Evolutionary conservation across 2,329 filamentous ascomycete species (phyloP).

Genomic region (Aureobasidium subglaciale): DNA sequence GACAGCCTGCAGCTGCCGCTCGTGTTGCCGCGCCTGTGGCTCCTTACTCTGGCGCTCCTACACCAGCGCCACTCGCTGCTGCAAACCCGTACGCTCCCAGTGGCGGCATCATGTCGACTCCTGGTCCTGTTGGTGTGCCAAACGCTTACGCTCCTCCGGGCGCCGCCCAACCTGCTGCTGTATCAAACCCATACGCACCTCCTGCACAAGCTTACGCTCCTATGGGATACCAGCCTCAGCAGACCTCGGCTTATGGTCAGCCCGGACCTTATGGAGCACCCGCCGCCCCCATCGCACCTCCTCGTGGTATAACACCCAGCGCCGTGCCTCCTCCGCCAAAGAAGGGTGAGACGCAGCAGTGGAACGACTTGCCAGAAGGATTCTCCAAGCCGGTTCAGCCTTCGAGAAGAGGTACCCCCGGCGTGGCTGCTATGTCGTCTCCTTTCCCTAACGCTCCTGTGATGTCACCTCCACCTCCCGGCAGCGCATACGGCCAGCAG

Average conservation of each 20-base stretch:
- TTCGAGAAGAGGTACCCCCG: conserved; percentile 67
- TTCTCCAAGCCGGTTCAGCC: conserved; percentile 61
- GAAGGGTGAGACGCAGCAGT: conserved; percentile 66
- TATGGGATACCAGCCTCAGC: conserved; percentile 46
- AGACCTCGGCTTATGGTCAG: conserved; percentile 16
- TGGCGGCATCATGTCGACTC: conserved; percentile 15
- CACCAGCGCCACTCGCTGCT: conserved; percentile 18
- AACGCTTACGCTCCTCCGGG: conserved; percentile 20
- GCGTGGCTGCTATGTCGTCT: conserved; percentile 57
- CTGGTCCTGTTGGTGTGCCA: conserved; percentile 23
- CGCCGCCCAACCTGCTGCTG: conserved; percentile 35
- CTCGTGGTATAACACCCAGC: conserved; percentile 58
- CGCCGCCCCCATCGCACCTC: conserved; percentile 46
- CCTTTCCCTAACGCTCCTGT: conserved; percentile 63
- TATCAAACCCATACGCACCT: conserved; percentile 43
- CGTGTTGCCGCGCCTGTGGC: conserved; percentile 28
- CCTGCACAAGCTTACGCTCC: conserved; percentile 31
- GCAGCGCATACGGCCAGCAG: conserved; percentile 49
- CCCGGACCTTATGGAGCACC: conserved; percentile 21
- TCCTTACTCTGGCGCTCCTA: conserved; percentile 30
- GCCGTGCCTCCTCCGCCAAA: conserved; percentile 59
- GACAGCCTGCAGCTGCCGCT: conserved; percentile 32
- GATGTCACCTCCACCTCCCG: conserved; percentile 51
- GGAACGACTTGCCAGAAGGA: conserved; percentile 89
- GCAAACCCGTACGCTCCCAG: conserved; percentile 33